Base-by-base conservation (phyloP, 2,329 filamentous ascomycete species). In the Talaromyces islandicus region DNA sequence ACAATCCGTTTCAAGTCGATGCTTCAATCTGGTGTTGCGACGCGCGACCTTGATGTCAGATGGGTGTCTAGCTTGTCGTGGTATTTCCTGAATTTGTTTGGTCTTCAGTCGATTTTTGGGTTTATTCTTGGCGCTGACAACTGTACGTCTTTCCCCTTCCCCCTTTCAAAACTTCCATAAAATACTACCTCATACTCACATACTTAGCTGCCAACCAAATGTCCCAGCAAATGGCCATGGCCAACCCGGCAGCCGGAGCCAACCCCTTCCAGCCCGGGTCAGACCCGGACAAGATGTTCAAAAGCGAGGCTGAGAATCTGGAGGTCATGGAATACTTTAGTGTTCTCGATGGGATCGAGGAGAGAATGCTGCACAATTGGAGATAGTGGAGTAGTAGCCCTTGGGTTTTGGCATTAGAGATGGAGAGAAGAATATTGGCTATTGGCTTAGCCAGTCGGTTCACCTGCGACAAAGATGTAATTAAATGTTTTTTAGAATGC, bases 1-100 rank as follows among this genome's bases (percentile, higher is more conserved):
- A 99, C 94, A 32, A 92, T 97, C 75, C 95, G 96, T 75, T 99
- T 99, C 84, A 99, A 99, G 83, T 94, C 91, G 67, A 99, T 99
- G 94, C 83, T 99, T 57, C 94, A 99, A 79, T 93, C 93, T 48
- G 94, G 94, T 69, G 93, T 99, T 51, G 92, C 92, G 64, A 99
- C 95, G 27, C 89, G 88, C 70, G 94, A 99, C 73, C 88, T 99
- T 79, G 95, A 99, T 72, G 94, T 96, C 11, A 85, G 93, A 76
- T 99, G 94, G 94, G 96, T 99, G 78, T 97, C 92, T 0, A 96
- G 92, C 76, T 87, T 99, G 75, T 96, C 92, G 62, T 99, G 94
- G 92, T 99, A 99, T 80, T 97, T 99, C 73, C 80, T 99, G 66
- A 97, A 95, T 70, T 87, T 99, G 64, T 97, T 99, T 73, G 94